Conservation (phyloP, 768 basidiomycete genomes). For the Galerina marginata region DNA sequence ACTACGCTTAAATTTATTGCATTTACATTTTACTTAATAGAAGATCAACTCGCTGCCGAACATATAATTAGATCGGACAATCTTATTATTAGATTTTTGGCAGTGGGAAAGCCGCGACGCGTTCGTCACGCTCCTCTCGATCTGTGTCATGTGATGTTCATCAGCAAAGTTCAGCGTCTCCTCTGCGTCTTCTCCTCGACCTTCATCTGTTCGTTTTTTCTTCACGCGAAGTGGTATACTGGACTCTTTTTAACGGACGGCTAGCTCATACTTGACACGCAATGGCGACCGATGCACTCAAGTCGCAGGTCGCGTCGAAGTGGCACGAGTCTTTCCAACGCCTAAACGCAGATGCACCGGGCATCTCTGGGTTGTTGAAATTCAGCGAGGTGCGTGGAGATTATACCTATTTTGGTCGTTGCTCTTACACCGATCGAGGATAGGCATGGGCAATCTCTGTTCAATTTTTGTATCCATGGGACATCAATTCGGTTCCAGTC, state of each 20-base stretch:
- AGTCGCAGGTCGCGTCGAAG: conserved; percentile 67
- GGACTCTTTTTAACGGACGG: too few relatives aligned
- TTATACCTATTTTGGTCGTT: background rate
- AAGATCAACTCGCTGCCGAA: background rate
- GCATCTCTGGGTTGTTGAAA: conserved; percentile 66
- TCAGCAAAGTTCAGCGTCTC: too few relatives aligned
- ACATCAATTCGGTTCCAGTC: conserved; percentile 40
- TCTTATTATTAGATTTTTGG: too few relatives aligned
- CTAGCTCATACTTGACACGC: too few relatives aligned
- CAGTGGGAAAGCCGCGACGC: too few relatives aligned
- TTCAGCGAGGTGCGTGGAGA: conserved; percentile 59
- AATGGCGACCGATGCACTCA: conserved; percentile 69
- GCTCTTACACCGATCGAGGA: background rate
- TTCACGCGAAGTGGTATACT: too few relatives aligned
- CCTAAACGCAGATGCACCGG: conserved; percentile 61
- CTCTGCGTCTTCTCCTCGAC: too few relatives aligned
- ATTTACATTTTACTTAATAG: background rate
- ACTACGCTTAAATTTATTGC: background rate
- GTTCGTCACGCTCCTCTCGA: too few relatives aligned
- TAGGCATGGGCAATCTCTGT: conserved; percentile 68
- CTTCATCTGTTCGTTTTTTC: too few relatives aligned
- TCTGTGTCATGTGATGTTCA: too few relatives aligned
- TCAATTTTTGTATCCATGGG: conserved; percentile 59
- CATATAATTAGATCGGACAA: too few relatives aligned
- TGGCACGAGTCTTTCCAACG: conserved; percentile 76